Conservation (phyloP, 306 rosid species). For the Gillenia trifoliata region DNA sequence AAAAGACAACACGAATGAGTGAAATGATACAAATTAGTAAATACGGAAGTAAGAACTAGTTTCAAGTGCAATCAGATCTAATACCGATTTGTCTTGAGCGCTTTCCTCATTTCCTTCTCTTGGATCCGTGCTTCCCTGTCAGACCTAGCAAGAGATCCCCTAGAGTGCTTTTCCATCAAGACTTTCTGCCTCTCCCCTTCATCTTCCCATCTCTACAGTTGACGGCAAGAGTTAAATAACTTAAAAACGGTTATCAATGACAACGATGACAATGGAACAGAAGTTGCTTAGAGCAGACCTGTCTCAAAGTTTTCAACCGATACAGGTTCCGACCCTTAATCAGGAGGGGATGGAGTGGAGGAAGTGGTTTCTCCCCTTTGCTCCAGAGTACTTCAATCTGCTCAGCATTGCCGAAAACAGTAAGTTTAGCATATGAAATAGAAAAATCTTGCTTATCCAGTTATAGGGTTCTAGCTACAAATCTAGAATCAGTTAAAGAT, state of each 20-base stretch:
- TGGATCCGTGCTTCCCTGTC: constrained; percentile 59
- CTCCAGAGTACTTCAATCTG: constrained; percentile 98
- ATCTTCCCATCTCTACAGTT: constrained; percentile 66
- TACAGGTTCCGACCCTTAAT: constrained; percentile 93
- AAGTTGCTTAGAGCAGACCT: constrained; percentile 39
- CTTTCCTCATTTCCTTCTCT: constrained; percentile 51
- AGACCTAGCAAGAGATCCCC: constrained; percentile 73
- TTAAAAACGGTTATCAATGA: not conserved
- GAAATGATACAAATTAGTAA: not conserved
- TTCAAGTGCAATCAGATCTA: not conserved
- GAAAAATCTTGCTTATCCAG: not conserved
- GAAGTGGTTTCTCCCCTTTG: constrained; percentile 81
- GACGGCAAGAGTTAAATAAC: constrained; percentile 9
- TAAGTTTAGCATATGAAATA: constrained; percentile 9
- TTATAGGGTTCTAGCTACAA: not conserved
- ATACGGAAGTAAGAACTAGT: not conserved
- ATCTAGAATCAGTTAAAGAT: not conserved
- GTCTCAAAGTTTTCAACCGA: constrained; percentile 79
- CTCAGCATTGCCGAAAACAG: constrained; percentile 13
- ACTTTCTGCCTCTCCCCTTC: constrained; percentile 61
- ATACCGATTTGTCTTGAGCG: constrained; percentile 43
- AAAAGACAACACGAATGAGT: no score
- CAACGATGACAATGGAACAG: constrained; percentile 10
- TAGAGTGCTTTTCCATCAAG: constrained; percentile 69
- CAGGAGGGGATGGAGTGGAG: constrained; percentile 74